Conservation (phyloP, 495 filamentous ascomycete species). For the Bacidia rubella region DNA sequence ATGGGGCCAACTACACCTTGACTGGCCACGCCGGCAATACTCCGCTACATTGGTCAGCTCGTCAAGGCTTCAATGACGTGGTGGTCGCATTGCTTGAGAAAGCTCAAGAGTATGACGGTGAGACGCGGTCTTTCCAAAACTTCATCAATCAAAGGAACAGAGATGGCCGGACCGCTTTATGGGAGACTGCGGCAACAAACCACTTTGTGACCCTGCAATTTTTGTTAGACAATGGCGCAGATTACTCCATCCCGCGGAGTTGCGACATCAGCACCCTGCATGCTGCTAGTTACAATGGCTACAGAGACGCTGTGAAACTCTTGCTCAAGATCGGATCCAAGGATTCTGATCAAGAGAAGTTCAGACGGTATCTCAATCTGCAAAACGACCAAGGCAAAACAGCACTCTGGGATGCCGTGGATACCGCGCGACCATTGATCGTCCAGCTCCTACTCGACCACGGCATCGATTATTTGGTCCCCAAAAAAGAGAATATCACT, state of each 20-base stretch:
- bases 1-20: constrained; percentile 3
- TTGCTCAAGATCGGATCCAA: constrained; percentile 3
- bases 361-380: background rate
- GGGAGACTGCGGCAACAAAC: background rate
- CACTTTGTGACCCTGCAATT: background rate
- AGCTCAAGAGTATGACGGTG: background rate
- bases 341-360: background rate
- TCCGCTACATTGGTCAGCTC: constrained; percentile 2
- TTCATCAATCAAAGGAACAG: background rate
- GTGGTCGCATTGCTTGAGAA: background rate
- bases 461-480: constrained; percentile 1
- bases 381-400: constrained; percentile 3
- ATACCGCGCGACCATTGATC: background rate
- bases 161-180: background rate
- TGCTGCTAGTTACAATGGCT: constrained; percentile 1
- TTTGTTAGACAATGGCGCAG: constrained; percentile 6
- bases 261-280: background rate
- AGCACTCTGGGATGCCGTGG: constrained; percentile 7
- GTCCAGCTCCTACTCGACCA: background rate
- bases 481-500: background rate
- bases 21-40: background rate
- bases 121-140: background rate
- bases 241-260: background rate
- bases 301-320: constrained; percentile 1
- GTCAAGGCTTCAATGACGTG: background rate